Base-by-base conservation (phyloP, 2,329 filamentous ascomycete genomes). In the Sclerotinia nivalis region DNA sequence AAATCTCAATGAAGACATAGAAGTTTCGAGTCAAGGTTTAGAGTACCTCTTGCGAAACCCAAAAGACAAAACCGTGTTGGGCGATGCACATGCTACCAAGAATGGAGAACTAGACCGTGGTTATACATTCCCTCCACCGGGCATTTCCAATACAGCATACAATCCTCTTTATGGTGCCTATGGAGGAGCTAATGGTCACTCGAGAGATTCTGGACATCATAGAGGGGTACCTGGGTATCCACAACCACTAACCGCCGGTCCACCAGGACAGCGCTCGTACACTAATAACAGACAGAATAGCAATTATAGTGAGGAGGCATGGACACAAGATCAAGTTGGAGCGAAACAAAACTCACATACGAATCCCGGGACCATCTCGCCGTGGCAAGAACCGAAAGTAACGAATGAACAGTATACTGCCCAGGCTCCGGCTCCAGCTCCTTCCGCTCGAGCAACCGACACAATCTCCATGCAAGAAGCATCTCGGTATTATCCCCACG, bases 221-320 rank as follows among this genome's bases (percentile, higher is more conserved):
- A 62, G 47, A 58, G 72, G 68, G 45, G 71, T 71, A 52, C 62
- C 58, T 9, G 77, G 76, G 66, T 77, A 76, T 47, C 77, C 76
- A 62, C 75, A 76, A 40, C 78, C 78, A 43, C 73, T 80, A 10
- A 79, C 77, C n/a, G 78, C 78, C 34, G 78, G 78, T 31, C 78
- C 78, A 62, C 78, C 78, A 56, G 76, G 78, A 37, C 76, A 78
- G 55, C 74, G 78, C 40, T 69, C 68, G 13, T 58, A 45, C 18
- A 59, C 66, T 25, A 50, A 55, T 20, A 72, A 64, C 61, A 74
- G 54, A 60, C 25, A 59, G 49, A 66, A 66, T 43, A 59, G 54
- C 50, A 62, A 40, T 25, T 45, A 60, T 54, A 67, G 61, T 22
- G 69, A 75, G 6, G 68, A 60, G 31, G 45, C 69, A 10, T 73